Evolutionary conservation across 2,329 filamentous ascomycete species (phyloP).

Genomic region (Penicillium sp.): DNA sequence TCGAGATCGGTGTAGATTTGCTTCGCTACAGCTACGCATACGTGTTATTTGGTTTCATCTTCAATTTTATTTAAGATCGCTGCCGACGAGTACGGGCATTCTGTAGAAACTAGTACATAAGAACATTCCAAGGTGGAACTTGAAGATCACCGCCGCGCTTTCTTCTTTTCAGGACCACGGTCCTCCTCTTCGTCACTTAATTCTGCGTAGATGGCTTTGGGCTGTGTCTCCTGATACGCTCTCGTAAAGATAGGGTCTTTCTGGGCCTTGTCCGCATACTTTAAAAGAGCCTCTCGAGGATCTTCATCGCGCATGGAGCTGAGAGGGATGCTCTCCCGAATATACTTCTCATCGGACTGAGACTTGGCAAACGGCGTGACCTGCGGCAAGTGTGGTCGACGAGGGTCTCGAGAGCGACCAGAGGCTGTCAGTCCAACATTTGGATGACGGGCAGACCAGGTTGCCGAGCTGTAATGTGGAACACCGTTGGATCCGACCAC

Average conservation of each 20-base stretch:
- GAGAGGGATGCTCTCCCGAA: constrained; percentile 82
- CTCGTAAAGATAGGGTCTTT: constrained; percentile 93
- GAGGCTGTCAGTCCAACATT: constrained; percentile 74
- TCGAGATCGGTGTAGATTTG: neutral
- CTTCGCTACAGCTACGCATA: neutral
- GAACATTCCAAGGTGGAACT: neutral
- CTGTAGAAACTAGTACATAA: constrained; percentile 2
- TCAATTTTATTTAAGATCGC: neutral
- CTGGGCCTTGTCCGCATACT: constrained; percentile 90
- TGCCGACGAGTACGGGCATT: neutral
- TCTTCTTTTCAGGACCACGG: constrained; percentile 64
- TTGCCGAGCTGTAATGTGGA: constrained; percentile 70
- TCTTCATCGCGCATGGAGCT: constrained; percentile 95
- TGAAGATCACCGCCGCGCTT: constrained; percentile 33
- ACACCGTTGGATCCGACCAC: constrained; percentile 68
- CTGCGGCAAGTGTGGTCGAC: constrained; percentile 78
- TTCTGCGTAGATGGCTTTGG: constrained; percentile 86
- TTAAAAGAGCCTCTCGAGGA: constrained; percentile 86
- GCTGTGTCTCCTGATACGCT: constrained; percentile 89
- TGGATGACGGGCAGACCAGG: constrained; percentile 60
- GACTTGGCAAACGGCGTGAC: constrained; percentile 88
- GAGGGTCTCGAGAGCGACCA: constrained; percentile 73
- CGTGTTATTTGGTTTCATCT: neutral
- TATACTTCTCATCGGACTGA: constrained; percentile 85
- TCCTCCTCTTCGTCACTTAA: constrained; percentile 76